Evolutionary conservation across 2,329 filamentous ascomycete genomes (phyloP).

Genomic region (Penicillium brasilianum): DNA sequence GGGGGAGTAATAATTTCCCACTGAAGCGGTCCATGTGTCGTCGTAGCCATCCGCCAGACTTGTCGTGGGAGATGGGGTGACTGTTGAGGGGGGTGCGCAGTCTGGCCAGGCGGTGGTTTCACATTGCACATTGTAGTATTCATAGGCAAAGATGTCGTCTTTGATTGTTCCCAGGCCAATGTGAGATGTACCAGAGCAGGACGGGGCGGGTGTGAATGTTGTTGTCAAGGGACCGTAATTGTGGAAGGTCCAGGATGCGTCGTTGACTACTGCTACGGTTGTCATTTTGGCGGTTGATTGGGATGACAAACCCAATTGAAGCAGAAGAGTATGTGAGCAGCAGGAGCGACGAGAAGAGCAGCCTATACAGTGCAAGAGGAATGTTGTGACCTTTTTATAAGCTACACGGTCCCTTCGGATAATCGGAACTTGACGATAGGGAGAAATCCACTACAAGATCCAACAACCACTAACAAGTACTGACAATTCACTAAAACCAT

Average conservation of each 20-base stretch:
- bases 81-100: neutral
- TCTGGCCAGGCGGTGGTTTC: neutral
- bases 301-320: neutral
- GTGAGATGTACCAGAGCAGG: neutral
- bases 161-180: neutral
- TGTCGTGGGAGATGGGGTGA: neutral
- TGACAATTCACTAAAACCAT: neutral
- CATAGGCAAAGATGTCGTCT: neutral
- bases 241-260: neutral
- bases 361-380: neutral
- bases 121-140: neutral
- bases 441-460: neutral
- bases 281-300: neutral
- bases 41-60: neutral
- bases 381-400: neutral
- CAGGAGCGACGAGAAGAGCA: neutral
- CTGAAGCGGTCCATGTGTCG: neutral
- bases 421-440: neutral
- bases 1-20: neutral
- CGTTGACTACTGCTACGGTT: neutral
- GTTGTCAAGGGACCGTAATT: neutral
- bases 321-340: neutral
- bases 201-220: neutral
- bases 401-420: neutral
- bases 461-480: neutral